Percentiles rank a stretch among this genome's conserved stretches.
These are phyloP conservation scores for Mucor piriformis DNA, from an alignment of 371 early-diverging fungal species.

Conservation along the genomic window DNA sequence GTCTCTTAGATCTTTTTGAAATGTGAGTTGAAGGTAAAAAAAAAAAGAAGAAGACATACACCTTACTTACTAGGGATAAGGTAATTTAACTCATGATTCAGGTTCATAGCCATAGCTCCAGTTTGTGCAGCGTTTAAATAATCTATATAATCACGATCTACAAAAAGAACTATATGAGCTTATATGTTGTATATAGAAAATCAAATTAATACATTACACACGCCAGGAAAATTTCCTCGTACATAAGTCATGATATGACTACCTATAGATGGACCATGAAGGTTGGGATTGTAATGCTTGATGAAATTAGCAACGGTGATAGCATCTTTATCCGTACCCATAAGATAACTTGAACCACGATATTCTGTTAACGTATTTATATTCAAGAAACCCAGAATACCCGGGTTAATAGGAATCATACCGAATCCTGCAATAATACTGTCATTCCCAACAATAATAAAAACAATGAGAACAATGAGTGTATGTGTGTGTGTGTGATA, in stretches of 20 bases:
- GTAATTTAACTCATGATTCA: slow-evolving; percentile 32
- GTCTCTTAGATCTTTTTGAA: neutral
- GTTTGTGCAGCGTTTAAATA: slow-evolving; percentile 35
- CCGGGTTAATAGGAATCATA: slow-evolving; percentile 11
- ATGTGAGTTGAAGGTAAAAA: too few species aligned
- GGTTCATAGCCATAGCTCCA: slow-evolving; percentile 33
- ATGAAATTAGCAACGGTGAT: slow-evolving; percentile 33
- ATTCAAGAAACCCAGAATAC: slow-evolving; percentile 5
- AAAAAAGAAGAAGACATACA: too few species aligned
- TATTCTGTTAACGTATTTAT: slow-evolving; percentile 15
- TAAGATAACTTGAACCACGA: slow-evolving; percentile 38
- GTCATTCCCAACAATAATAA: neutral
- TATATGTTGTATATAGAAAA: neutral
- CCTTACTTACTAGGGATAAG: slow-evolving; percentile 22
- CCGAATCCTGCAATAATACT: slow-evolving; percentile 30
- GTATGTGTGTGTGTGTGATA: neutral
- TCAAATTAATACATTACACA: neutral
- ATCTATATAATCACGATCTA: slow-evolving; percentile 23
- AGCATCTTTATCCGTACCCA: slow-evolving; percentile 34
- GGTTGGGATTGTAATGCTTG: slow-evolving; percentile 24
- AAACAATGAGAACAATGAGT: neutral
- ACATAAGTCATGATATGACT: slow-evolving; percentile 11
- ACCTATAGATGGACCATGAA: slow-evolving; percentile 30
- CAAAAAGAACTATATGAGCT: neutral
- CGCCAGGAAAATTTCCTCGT: neutral